Evolutionary conservation across 2,329 filamentous ascomycete species (phyloP).

Genomic region (Phoma herbarum): DNA sequence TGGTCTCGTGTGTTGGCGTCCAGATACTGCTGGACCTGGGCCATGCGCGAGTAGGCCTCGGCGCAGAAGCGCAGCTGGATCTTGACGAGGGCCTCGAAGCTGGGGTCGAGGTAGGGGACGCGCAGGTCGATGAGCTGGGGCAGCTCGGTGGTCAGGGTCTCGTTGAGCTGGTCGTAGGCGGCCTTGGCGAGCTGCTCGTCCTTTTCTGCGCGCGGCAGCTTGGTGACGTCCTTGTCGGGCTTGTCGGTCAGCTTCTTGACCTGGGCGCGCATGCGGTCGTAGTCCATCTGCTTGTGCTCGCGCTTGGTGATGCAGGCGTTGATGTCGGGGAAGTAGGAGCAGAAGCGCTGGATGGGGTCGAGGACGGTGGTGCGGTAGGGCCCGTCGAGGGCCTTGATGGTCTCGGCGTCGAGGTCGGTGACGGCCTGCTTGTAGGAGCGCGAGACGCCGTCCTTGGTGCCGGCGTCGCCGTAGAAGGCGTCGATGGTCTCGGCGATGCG

Average conservation of each 20-base stretch:
- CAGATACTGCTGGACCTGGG: conserved; percentile 97
- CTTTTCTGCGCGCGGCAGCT: conserved; percentile 94
- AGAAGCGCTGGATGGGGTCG: conserved; percentile 94
- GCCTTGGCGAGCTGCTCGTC: conserved; percentile 93
- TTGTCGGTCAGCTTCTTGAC: conserved; percentile 98
- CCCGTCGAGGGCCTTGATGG: conserved; percentile 96
- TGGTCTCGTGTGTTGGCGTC: conserved; percentile 95
- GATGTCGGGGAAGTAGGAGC: conserved; percentile 97
- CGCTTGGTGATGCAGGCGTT: conserved; percentile 99
- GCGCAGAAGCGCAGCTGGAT: conserved; percentile 98
- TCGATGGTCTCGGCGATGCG: conserved; percentile 99
- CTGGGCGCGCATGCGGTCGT: conserved; percentile 93
- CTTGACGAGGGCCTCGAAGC: conserved; percentile 97
- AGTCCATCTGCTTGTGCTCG: conserved; percentile 97
- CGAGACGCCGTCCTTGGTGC: conserved; percentile 92
- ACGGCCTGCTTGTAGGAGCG: conserved; percentile 98
- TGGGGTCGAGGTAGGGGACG: conserved; percentile 95
- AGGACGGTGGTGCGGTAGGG: conserved; percentile 94
- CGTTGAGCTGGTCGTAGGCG: conserved; percentile 96
- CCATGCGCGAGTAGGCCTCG: conserved; percentile 97
- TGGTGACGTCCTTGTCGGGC: conserved; percentile 97
- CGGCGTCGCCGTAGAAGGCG: conserved; percentile 97
- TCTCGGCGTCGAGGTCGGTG: conserved; percentile 96
- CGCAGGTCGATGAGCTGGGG: conserved; percentile 96
- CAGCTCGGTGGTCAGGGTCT: conserved; percentile 90